Percentiles rank a stretch among this genome's conserved stretches.
phyloP scores from a whole-genome alignment of 78 protist genomes.

The Emiliania huxleyi region DNA sequence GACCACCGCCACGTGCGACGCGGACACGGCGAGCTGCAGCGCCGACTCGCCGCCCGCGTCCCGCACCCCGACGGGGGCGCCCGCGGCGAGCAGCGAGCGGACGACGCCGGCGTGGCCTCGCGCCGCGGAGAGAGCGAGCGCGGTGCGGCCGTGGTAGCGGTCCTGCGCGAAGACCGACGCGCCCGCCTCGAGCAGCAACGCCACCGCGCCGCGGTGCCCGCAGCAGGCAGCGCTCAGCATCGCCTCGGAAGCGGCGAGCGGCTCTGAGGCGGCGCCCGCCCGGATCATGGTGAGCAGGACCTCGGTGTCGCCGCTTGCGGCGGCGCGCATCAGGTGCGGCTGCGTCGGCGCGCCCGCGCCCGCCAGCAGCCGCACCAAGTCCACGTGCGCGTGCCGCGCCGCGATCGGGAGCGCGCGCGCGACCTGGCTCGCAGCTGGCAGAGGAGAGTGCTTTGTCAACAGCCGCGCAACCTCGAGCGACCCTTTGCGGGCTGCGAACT shows the following conservation, averaged over 20 bases:
- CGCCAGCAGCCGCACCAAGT: not conserved
- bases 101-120: not conserved
- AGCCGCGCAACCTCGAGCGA: not conserved
- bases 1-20: not conserved
- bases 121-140: not conserved
- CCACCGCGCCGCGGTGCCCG: not conserved
- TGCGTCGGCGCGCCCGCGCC: not conserved
- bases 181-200: not conserved
- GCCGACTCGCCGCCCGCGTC: not conserved
- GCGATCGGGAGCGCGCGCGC: not conserved
- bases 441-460: not conserved
- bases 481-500: not conserved
- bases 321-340: not conserved
- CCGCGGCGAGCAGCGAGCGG: not conserved
- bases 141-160: not conserved
- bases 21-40: not conserved
- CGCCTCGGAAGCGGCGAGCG: not conserved
- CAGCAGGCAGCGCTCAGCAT: not conserved
- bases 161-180: not conserved
- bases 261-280: not conserved
- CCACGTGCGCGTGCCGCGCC: not conserved
- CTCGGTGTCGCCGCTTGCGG: not conserved
- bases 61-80: not conserved
- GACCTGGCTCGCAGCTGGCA: not conserved
- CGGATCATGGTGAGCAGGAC: not conserved